Conservation (phyloP, 2,329 filamentous ascomycete genomes). For the Aspergillus novofumigatus region DNA sequence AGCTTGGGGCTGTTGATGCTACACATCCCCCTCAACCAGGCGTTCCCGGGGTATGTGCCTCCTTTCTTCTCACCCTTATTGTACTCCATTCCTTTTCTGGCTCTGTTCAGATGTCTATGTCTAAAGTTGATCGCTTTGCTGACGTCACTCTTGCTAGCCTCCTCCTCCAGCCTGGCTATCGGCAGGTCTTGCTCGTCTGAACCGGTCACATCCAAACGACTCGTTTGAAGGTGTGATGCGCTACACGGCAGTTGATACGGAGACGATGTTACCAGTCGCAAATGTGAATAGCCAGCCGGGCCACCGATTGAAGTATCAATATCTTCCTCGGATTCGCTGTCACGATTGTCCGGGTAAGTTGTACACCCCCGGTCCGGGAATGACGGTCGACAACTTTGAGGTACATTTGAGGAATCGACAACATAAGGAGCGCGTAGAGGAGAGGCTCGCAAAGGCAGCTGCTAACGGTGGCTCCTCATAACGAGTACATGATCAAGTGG, state of each 20-base stretch:
- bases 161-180: constrained; percentile 83
- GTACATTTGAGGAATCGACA: constrained; percentile 81
- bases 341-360: constrained; percentile 89
- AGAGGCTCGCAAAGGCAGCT: constrained; percentile 35
- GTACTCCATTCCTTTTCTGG: no score
- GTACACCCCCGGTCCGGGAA: constrained; percentile 84
- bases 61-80: constrained; percentile 8
- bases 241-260: constrained; percentile 72
- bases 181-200: constrained; percentile 67
- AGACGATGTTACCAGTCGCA: constrained; percentile 62
- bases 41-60: constrained; percentile 42
- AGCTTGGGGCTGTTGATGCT: constrained; percentile 45
- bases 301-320: constrained; percentile 69
- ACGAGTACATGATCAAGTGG: constrained; percentile 12
- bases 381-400: constrained; percentile 85
- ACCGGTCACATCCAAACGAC: constrained; percentile 69
- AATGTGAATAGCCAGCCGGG: constrained; percentile 49
- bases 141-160: constrained; percentile 52
- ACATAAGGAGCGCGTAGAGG: constrained; percentile 69
- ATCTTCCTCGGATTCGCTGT: constrained; percentile 84
- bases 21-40: constrained; percentile 40
- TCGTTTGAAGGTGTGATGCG: constrained; percentile 89
- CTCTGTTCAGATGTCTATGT: neutral
- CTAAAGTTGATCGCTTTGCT: constrained; percentile 5
- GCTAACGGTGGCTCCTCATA: constrained; percentile 8